These are phyloP conservation scores for Phytophthora sp. DNA, from an alignment of 352 stramenopile species.

Conservation along the genomic window DNA sequence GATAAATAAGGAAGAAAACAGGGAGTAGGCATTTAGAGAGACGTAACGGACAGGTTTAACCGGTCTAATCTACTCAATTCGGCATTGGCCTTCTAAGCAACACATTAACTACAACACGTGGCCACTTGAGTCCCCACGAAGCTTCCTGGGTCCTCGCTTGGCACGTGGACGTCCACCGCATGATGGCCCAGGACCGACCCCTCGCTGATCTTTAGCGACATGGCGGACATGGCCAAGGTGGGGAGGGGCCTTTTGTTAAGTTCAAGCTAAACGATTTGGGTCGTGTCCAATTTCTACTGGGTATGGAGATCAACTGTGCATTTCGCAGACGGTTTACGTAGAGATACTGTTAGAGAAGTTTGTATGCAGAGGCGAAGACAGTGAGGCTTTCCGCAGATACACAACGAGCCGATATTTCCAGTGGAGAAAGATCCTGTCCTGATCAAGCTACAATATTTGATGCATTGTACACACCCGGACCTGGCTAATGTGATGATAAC, in stretches of 20 bases:
- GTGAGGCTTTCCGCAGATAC: constrained; percentile 6
- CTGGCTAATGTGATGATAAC: constrained; percentile 8
- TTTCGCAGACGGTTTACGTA: constrained; percentile 7
- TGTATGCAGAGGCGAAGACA: background rate
- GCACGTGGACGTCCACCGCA: too few relatives aligned
- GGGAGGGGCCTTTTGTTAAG: background rate
- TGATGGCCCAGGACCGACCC: too few relatives aligned
- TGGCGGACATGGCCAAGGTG: background rate
- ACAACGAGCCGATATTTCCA: constrained; percentile 3
- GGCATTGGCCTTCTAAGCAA: too few relatives aligned
- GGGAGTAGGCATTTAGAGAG: too few relatives aligned
- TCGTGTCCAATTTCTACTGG: background rate
- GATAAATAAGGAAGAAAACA: too few relatives aligned
- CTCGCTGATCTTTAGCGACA: background rate
- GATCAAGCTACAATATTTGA: constrained; percentile 10
- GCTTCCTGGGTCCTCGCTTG: too few relatives aligned
- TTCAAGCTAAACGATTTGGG: constrained; percentile 14
- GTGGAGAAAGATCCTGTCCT: background rate
- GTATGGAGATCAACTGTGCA: constrained; percentile 11
- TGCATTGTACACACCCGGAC: constrained; percentile 5
- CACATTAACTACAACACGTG: too few relatives aligned
- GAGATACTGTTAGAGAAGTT: background rate
- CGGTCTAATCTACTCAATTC: too few relatives aligned
- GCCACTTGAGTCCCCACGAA: too few relatives aligned
- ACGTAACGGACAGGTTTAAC: too few relatives aligned